phyloP scores from a whole-genome alignment of 73 alveolate genomes.

The Tetrahymena borealis region DNA sequence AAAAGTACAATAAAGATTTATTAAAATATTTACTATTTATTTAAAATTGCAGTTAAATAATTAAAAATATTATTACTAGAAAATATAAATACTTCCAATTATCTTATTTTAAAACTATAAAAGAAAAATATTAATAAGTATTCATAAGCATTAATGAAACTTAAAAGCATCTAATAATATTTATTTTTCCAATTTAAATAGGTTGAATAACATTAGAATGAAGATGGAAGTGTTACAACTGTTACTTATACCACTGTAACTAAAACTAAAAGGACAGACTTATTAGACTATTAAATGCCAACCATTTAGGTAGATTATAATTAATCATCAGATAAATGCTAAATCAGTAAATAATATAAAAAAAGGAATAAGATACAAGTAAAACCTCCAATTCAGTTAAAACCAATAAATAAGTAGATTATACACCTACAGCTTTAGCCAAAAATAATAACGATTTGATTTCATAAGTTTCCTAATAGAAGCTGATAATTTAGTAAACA shows the following conservation, averaged over 20 bases:
- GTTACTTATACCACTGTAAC: background rate
- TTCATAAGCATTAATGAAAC: no score
- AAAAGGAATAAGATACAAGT: background rate
- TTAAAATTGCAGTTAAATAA: no score
- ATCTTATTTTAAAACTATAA: no score
- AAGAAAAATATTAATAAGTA: no score
- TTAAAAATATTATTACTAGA: no score
- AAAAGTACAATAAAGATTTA: background rate
- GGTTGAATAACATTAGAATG: background rate
- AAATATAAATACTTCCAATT: no score
- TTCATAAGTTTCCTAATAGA: background rate
- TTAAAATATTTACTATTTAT: no score
- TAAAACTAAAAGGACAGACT: background rate
- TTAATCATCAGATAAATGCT: background rate
- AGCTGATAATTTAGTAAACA: background rate
- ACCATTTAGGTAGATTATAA: background rate
- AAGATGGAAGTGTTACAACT: background rate
- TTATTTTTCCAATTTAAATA: no score
- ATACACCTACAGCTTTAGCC: no score
- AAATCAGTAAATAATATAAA: background rate
- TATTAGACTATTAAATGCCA: background rate
- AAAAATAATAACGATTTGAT: no score
- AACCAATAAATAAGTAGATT: background rate
- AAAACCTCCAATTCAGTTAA: background rate
- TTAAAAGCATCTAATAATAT: no score